Evolutionary conservation across 495 filamentous ascomycete species (phyloP).

Genomic region (Talaromyces borbonicus): DNA sequence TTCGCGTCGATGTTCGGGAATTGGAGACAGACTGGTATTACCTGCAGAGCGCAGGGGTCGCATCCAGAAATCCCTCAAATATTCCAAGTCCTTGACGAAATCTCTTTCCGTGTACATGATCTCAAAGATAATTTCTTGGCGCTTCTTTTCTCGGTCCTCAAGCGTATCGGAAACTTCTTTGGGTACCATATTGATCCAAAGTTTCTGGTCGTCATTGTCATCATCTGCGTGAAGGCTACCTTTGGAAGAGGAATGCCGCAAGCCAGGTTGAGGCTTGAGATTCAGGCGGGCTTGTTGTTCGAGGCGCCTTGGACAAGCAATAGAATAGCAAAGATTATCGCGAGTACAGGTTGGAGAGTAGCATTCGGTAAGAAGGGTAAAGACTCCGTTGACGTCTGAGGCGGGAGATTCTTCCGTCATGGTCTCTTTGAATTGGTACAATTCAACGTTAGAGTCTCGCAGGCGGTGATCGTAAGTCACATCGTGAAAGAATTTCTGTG

Average conservation of each 20-base stretch:
- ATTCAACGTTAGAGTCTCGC: slow-evolving; percentile 78
- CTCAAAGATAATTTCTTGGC: slow-evolving; percentile 96
- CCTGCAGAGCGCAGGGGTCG: slow-evolving; percentile 66
- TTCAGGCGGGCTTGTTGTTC: slow-evolving; percentile 94
- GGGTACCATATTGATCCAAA: slow-evolving; percentile 98
- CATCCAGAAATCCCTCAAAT: slow-evolving; percentile 98
- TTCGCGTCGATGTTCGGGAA: slow-evolving; percentile 80
- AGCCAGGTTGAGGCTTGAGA: slow-evolving; percentile 77
- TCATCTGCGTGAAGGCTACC: slow-evolving; percentile 72
- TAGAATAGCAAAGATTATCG: slow-evolving; percentile 94
- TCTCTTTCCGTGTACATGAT: slow-evolving; percentile 98
- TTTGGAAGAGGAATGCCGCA: slow-evolving; percentile 72
- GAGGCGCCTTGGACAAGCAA: slow-evolving; percentile 87
- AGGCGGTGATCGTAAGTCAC: slow-evolving; percentile 96
- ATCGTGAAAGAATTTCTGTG: slow-evolving; percentile 99
- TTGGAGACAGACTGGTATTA: slow-evolving; percentile 62
- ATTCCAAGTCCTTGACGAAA: slow-evolving; percentile 98
- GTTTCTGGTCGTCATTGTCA: slow-evolving; percentile 88
- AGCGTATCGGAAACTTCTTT: slow-evolving; percentile 89
- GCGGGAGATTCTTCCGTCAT: slow-evolving; percentile 74
- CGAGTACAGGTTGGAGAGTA: slow-evolving; percentile 96
- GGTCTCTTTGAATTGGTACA: slow-evolving; percentile 95
- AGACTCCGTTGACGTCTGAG: slow-evolving; percentile 88
- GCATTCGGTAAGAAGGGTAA: slow-evolving; percentile 91
- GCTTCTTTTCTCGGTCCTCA: slow-evolving; percentile 86